Base-by-base conservation (phyloP, 768 basidiomycete species). In the Lentinula boryana region DNA sequence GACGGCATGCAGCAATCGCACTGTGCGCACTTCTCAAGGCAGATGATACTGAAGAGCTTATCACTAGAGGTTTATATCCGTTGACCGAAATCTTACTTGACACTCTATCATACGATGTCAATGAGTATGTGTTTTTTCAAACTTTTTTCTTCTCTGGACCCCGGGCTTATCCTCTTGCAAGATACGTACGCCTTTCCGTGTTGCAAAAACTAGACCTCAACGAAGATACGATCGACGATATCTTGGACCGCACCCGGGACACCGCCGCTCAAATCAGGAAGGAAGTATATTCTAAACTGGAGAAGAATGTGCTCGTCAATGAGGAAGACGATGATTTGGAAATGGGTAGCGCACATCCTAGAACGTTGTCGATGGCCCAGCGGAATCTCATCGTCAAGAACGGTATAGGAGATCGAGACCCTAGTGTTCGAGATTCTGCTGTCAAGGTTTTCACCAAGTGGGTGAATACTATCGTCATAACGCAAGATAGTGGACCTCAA, bases 391-490 rank as follows among this genome's bases (percentile, higher is more conserved):
- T 96, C 51, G 84, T 96, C 1, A 80, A 83, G 27, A 85, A 90
- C 67, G 95, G 95, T 1, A 77, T 98, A 2, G 87, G 91, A 0
- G 96, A 98, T 72, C 83, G 95, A 27, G 94, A 97, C 61, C 75
- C 80, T 0, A 69, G 74, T 1, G 93, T 98, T 2, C 80, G 86
- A 31, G 74, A 80, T n/a, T 91, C 91, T 0, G 88, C 94, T 0
- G 85, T 80, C 1, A 80, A 80, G 1, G 80, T 97, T 50, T 71
- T 98, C 15, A 83, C 79, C 0, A 77, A 75, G 6, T 98, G 96
- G 96, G 79, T 92, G 6, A 85, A 91, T 49, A 74, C 78, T 33
- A 36, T 53, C n/a, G 8, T 10, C 77, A 84, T 9, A 76, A 27
- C 27, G 27, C 27, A 27, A 27, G 78, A 1, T 72, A 66, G 5